Evolutionary conservation across 1,284 basidiomycete species (phyloP), one percentile per base, ranked within the genome.

Genomic region (Malassezia japonica): DNA sequence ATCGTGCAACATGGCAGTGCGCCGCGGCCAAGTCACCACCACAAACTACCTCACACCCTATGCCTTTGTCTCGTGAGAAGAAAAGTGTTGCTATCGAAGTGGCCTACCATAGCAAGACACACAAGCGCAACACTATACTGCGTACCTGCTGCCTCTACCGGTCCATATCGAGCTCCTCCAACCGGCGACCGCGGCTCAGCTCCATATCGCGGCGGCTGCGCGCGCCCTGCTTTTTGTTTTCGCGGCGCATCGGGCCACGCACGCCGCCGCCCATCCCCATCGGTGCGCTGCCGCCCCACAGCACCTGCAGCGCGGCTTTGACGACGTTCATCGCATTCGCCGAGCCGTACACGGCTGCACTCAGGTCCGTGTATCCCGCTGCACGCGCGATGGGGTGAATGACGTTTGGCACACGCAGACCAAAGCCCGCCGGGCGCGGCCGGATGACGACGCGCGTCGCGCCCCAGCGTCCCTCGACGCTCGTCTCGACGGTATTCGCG

Each of bases 331-430:
- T 77, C 34, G 81, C 81, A 74, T 92, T 94, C 59, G 87, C 78
- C 62, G 86, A 90, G 29, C 91, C 90, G 81, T 87, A 86, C 34
- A 96, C 86, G 74, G 91, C 91, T 24, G 87, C 92, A 61, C 85
- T 87, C 38, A 87, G 80, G 74, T 98, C 92, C 72, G 87, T 86
- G 76, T 96, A 87, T 10, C 92, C 92, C 2, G 87, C 89, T 0
- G 90, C 88, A 64, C 87, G 85, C 66, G 91, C 80, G 45, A 98
- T 79, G 41, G 78, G 75, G 75, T 96, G 90, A 47, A 96, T 78
- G 63, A 85, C 81, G 7, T 87, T 88, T 59, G 92, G 89, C 65
- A 87, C 88, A 60, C 84, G 81, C 43, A 98, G 77, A 9, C 92
- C 92, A 73, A 95, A 95, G 2, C 92, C 91, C 20, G 74, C 70